A percentile compares a stretch with the other conserved stretches of the same genome.
Evolutionary conservation across 169 alveolate genomes (phyloP).

Genomic region (Plasmodium vivax): DNA sequence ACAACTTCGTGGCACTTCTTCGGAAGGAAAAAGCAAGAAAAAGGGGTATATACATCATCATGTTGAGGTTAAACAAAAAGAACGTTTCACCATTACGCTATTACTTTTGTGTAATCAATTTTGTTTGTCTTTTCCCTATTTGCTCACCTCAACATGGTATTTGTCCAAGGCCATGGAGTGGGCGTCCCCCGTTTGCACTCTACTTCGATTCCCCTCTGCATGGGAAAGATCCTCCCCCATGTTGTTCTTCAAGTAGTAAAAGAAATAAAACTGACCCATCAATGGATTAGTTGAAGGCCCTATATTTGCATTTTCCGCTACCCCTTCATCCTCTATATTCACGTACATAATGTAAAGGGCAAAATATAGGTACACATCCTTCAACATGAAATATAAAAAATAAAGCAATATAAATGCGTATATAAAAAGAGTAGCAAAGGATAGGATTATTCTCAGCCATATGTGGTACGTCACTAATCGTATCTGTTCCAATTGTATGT

Average conservation of each 20-base stretch:
- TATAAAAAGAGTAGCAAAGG: constrained; percentile 41
- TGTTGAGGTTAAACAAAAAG: neutral
- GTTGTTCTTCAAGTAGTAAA: constrained; percentile 26
- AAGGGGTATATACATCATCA: neutral
- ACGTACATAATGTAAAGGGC: constrained; percentile 13
- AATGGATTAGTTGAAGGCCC: neutral
- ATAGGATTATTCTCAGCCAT: constrained; percentile 17
- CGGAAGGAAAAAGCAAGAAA: neutral
- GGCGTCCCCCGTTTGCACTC: neutral
- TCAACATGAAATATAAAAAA: constrained; percentile 65
- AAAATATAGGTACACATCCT: constrained; percentile 51
- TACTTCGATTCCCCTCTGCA: neutral
- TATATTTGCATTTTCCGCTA: neutral
- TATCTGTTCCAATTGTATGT: constrained; percentile 63
- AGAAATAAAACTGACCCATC: neutral
- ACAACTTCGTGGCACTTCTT: constrained; percentile 3
- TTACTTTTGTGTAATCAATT: neutral
- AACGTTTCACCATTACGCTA: neutral
- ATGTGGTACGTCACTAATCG: constrained; percentile 67
- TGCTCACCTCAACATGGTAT: neutral
- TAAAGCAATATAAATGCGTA: constrained; percentile 59
- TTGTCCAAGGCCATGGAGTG: neutral
- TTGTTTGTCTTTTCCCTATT: neutral
- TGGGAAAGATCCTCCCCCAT: constrained; percentile 7
- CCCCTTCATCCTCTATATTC: neutral